Conservation (phyloP, 208 protist genomes). For the Trypanosoma boissoni region DNA sequence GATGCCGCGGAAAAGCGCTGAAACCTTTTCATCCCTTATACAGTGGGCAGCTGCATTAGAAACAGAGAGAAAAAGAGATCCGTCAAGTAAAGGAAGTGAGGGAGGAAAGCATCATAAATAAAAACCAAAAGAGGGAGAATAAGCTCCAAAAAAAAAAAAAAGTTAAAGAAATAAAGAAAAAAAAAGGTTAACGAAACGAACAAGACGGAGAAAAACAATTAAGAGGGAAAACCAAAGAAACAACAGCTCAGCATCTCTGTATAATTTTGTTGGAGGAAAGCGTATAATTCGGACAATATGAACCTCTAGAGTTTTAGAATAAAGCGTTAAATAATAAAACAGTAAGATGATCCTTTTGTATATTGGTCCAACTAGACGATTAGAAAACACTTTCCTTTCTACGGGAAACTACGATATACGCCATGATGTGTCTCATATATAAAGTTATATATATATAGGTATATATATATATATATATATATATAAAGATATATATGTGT, state of each 20-base stretch:
- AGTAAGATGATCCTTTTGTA: too few relatives aligned
- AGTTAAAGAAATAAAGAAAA: conserved; percentile 2
- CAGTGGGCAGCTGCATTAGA: background rate
- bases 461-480: conserved; percentile 1
- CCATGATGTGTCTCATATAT: too few relatives aligned
- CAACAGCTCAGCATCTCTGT: too few relatives aligned
- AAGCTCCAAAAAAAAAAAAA: conserved; percentile 1
- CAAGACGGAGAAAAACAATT: background rate
- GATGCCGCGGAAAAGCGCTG: conserved; percentile 5
- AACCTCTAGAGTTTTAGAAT: too few relatives aligned
- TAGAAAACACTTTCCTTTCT: too few relatives aligned
- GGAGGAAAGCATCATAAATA: background rate
- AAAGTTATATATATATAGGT: background rate
- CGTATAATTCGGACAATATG: too few relatives aligned
- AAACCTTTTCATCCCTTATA: conserved; percentile 13
- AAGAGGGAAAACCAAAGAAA: conserved; percentile 9
- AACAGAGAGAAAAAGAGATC: conserved; percentile 9
- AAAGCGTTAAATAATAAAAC: too few relatives aligned
- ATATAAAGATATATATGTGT: background rate
- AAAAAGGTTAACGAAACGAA: background rate
- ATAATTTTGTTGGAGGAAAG: too few relatives aligned
- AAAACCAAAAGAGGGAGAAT: conserved; percentile 7
- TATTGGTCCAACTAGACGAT: too few relatives aligned
- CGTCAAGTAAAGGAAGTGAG: background rate
- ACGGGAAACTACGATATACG: background rate